A percentile compares a stretch with the other conserved stretches of the same genome.
These are phyloP conservation scores for Luzula sylvatica DNA, from an alignment of 176 grass and related monocot genomes.

Conservation along the genomic window DNA sequence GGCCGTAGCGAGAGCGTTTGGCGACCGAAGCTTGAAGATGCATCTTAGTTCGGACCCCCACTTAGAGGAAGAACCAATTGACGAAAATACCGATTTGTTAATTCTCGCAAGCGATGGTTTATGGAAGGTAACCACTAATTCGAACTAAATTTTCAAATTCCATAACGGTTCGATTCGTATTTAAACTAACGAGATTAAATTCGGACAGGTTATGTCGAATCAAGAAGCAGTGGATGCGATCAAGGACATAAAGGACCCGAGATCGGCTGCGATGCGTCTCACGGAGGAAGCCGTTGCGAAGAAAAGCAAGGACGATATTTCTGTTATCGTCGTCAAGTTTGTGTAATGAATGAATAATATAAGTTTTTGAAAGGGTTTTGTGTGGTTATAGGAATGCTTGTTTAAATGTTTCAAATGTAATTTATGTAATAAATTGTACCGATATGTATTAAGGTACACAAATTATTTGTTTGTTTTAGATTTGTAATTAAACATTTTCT, in stretches of 20 bases:
- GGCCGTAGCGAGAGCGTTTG: constrained; percentile 91
- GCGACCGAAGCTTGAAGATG: constrained; percentile 79
- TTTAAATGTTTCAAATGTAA: constrained; percentile 10
- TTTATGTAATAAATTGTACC: too few relatives aligned
- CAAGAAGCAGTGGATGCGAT: constrained; percentile 73
- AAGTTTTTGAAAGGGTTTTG: background rate
- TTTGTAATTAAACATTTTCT: too few relatives aligned
- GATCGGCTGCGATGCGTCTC: constrained; percentile 63
- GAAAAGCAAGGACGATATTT: constrained; percentile 96
- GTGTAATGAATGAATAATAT: background rate
- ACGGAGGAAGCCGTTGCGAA: constrained; percentile 51
- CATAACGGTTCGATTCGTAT: too few relatives aligned
- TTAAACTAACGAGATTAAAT: background rate
- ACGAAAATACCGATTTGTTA: constrained; percentile 54
- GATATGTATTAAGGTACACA: too few relatives aligned
- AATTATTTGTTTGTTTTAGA: too few relatives aligned
- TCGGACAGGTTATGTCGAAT: constrained; percentile 79
- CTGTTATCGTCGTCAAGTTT: constrained; percentile 73
- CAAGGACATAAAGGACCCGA: constrained; percentile 68
- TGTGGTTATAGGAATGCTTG: background rate
- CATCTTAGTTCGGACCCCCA: constrained; percentile 90
- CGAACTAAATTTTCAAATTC: too few relatives aligned
- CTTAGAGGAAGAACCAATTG: constrained; percentile 33
- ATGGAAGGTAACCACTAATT: constrained; percentile 99
- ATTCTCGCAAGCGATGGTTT: constrained; percentile 98